Evolutionary conservation across 148 eudicot species (phyloP).

Genomic region (Vaccinium darrowii): DNA sequence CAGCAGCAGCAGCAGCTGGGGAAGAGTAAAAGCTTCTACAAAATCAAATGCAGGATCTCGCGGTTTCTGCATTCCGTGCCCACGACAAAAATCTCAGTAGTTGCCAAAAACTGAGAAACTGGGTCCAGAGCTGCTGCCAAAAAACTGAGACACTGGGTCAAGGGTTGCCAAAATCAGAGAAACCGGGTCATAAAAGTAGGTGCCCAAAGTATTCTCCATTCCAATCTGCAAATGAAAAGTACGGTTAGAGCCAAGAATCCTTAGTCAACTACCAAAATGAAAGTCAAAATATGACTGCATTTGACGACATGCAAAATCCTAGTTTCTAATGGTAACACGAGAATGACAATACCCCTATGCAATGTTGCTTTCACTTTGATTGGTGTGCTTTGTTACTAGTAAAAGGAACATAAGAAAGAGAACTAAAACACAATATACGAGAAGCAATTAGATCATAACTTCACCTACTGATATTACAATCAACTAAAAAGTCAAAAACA

Average conservation of each 20-base stretch:
- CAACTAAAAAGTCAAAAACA: background rate
- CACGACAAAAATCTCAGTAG: background rate
- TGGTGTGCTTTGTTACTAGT: background rate
- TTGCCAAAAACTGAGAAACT: background rate
- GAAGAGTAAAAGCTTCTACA: conserved; percentile 5
- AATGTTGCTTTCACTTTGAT: background rate
- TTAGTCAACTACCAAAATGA: background rate
- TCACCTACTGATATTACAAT: background rate
- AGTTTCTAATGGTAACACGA: background rate
- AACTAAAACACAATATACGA: background rate
- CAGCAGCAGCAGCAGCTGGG: background rate
- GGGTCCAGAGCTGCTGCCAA: background rate
- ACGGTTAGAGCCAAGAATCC: background rate
- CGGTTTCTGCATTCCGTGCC: background rate
- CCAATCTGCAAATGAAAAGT: conserved; percentile 11
- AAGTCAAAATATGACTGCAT: conserved; percentile 14
- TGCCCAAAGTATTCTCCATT: background rate
- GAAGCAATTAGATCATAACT: conserved; percentile 1
- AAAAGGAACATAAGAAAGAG: background rate
- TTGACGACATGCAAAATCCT: background rate
- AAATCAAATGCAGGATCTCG: background rate
- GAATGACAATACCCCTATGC: background rate
- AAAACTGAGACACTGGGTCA: background rate
- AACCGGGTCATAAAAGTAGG: background rate
- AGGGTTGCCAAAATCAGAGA: conserved; percentile 3